Base-by-base conservation (phyloP, 2,329 filamentous ascomycete genomes). In the Penicillium sp. region DNA sequence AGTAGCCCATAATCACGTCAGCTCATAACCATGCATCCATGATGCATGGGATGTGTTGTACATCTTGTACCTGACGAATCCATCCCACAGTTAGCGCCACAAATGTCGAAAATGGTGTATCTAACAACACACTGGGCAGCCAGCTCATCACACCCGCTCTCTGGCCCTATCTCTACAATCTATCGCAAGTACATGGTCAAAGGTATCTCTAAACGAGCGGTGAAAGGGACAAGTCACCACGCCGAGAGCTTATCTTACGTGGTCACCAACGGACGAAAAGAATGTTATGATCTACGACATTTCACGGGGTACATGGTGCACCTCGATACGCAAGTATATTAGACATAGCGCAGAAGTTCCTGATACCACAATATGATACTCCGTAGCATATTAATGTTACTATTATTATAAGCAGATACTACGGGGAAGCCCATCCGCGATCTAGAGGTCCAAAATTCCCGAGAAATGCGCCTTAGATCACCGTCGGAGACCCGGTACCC, bases 401-500 rank as follows among this genome's bases (percentile, higher is more conserved):
- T 50, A 40, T 40, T 49, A n/a, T 46, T 35, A 23, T 29, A 33
- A 6, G 17, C 27, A 29, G 17, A 54, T 29, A 54, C 33, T 13
- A 23, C 8, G 47, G 21, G 38, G 38, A 59, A n/a, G 9, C 27
- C 15, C 33, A 45, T 46, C 29, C 41, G 50, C 35, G n/a, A 48
- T 58, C 42, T 25, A 23, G 52, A 42, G 45, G 38, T 40, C 17
- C 46, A 17, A 29, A 33, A 50, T 54, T 38, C 35, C 56, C 15
- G n/a, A 42, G 7, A 31, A 35, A 46, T 45, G 40, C 40, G 40
- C 54, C 47, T 17, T 42, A n/a, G 6, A 23, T 21, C 29, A 45
- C 54, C 31, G 31, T 45, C 56, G 56, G 53, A 47, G 56, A 56
- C 53, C 61, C 59, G 38, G 45, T 15, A 50, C 10, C 54, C 61